Conservation (phyloP, 1,284 basidiomycete species). For the Austroboletus rostrupii region DNA sequence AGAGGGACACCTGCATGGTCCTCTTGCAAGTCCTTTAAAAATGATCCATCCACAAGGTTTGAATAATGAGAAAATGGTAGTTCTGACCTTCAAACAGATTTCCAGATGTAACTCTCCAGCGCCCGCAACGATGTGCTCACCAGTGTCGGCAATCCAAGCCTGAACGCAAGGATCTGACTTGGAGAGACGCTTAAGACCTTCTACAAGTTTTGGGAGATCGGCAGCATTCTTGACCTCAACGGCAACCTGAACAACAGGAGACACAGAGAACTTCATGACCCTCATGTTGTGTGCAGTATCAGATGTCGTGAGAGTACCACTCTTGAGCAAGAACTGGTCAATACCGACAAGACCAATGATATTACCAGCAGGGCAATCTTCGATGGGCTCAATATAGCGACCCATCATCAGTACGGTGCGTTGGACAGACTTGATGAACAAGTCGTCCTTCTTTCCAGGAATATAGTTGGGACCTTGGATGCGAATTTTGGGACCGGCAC, state of each 20-base stretch:
- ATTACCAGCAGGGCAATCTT: conserved; percentile 99
- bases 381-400: conserved; percentile 97
- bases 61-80: neutral
- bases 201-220: conserved; percentile 98
- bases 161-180: conserved; percentile 99
- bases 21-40: conserved; percentile 89
- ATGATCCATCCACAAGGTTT: neutral
- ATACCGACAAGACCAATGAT: conserved; percentile 99
- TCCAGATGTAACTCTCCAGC: conserved; percentile 99
- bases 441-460: conserved; percentile 98
- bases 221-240: conserved; percentile 99
- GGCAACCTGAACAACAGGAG: conserved; percentile 98
- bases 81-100: conserved; percentile 91
- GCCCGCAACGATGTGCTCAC: conserved; percentile 99
- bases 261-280: conserved; percentile 99
- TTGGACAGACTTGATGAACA: conserved; percentile 98
- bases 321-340: conserved; percentile 99
- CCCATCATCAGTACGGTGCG: conserved; percentile 99
- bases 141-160: conserved; percentile 88
- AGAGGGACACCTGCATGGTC: conserved; percentile 99
- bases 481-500: conserved; percentile 96
- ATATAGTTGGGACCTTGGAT: conserved; percentile 99
- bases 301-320: conserved; percentile 94
- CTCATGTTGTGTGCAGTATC: conserved; percentile 99
- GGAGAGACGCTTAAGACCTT: conserved; percentile 99